Evolutionary conservation across 441 rosid genomes (phyloP), one percentile per base, ranked within the genome.

Genomic region (Monsonia emarginata): DNA sequence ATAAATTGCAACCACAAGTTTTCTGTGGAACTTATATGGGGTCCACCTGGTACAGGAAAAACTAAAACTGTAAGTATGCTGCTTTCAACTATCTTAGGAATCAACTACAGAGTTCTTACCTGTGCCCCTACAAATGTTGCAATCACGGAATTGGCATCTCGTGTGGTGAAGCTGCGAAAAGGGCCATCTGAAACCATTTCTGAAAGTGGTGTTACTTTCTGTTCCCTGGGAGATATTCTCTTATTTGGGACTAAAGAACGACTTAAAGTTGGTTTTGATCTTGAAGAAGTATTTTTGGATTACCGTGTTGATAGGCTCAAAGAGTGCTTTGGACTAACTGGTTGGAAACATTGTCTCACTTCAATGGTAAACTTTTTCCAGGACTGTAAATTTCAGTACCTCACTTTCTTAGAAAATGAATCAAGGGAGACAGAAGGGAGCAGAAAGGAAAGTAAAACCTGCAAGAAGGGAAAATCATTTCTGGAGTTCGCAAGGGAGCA

Each of bases 1-100:
- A 52, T 40, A 3, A 8, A 10, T 0, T 61, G 67, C 62, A 8
- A 26, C 36, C 70, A 72, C 48, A 54, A 28, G 31, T 46, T 58
- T 0, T 32, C 18, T 31, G 80, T 83, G 59, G 70, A 83, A 68
- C 84, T 85, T 10, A 76, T 84, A 16, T 83, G 88, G 89, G 92
- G 92, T 4, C 92, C 92, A 0, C 92, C 92, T 0, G 92, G 92
- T 21, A 86, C 89, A 0, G 89, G 89, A 63, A 86, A 86, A 72
- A 85, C 92, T 0, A 80, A 75, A 50, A 83, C 81, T 1, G 64
- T 80, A 1, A 61, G 82, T 27, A 26, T 58, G 0, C 10, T 86
- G 62, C 34, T 86, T 57, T 72, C 70, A n/a, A 64, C 63, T 19
- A 76, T 86, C 25, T 63, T 81, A 1, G 65, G 65, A 66, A 63